These are phyloP conservation scores for Xenoacremonium recifei DNA, from an alignment of 2,329 filamentous ascomycete species.

Conservation along the genomic window DNA sequence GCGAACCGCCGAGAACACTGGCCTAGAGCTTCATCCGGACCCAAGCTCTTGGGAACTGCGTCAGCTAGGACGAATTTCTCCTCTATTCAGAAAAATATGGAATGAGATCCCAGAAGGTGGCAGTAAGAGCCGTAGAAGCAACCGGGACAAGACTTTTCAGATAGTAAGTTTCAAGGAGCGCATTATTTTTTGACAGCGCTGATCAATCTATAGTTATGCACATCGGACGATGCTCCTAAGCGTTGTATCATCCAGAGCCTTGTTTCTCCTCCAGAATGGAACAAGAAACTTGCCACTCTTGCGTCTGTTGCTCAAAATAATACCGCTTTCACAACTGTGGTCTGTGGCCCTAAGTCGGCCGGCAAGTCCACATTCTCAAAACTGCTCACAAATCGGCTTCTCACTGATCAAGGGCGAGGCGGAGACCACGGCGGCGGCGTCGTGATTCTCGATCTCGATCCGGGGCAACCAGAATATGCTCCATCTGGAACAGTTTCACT, in stretches of 20 bases:
- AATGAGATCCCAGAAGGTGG: slow-evolving; percentile 38
- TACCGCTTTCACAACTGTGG: slow-evolving; percentile 45
- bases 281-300: slow-evolving; percentile 53
- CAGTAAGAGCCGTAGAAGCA: slow-evolving; percentile 16
- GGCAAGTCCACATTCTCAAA: slow-evolving; percentile 76
- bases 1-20: slow-evolving; percentile 47
- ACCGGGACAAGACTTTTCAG: slow-evolving; percentile 41
- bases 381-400: slow-evolving; percentile 63
- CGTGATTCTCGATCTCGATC: slow-evolving; percentile 72
- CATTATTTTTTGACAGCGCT: slow-evolving; percentile 14
- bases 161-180: slow-evolving; percentile 40
- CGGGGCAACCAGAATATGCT: slow-evolving; percentile 73
- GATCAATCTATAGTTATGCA: slow-evolving; percentile 45
- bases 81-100: slow-evolving; percentile 68
- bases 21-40: slow-evolving; percentile 56
- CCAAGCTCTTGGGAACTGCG: slow-evolving; percentile 48
- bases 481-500: slow-evolving; percentile 70
- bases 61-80: slow-evolving; percentile 59
- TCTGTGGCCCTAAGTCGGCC: slow-evolving; percentile 69
- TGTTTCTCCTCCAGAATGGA: slow-evolving; percentile 58
- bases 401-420: slow-evolving; percentile 41
- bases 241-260: slow-evolving; percentile 52
- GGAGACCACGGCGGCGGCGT: slow-evolving; percentile 31
- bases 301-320: slow-evolving; percentile 30
- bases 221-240: slow-evolving; percentile 51